These are phyloP conservation scores for Scenedesmus sp. DNA, from an alignment of 163 green algal genomes.

Conservation along the genomic window DNA sequence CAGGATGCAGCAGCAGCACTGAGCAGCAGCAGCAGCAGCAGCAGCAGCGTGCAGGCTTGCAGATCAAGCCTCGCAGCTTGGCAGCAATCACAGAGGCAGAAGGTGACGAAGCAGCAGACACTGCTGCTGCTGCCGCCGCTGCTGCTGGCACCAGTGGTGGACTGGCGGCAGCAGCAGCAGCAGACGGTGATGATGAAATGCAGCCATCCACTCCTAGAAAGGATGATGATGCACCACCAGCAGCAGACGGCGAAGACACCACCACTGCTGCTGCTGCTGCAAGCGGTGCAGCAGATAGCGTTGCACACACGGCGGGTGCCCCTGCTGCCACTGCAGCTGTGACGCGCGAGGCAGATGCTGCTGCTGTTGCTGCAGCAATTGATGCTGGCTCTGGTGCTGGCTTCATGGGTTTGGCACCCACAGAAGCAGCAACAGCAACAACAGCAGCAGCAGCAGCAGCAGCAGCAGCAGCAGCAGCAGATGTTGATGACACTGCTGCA, in stretches of 20 bases:
- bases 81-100: not conserved
- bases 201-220: not conserved
- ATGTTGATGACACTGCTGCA: not conserved
- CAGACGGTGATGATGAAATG: not conserved
- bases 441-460: not conserved
- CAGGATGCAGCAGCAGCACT: not conserved
- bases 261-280: conserved; percentile 31
- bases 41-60: not conserved
- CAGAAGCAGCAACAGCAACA: not conserved
- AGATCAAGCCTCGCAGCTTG: not conserved
- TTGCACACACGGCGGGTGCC: no score
- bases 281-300: no score
- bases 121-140: not conserved
- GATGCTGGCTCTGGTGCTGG: not conserved
- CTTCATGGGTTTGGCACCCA: not conserved
- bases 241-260: not conserved
- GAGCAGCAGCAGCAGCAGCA: not conserved
- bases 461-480: conserved; percentile 1
- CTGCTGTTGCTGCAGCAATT: not conserved
- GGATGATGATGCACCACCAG: not conserved
- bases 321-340: no score
- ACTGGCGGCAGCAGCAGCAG: conserved; percentile 14
- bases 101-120: not conserved
- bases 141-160: not conserved
- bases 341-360: not conserved